A percentile compares a stretch with the other conserved stretches of the same genome.
phyloP scores from a whole-genome alignment of 2,329 filamentous ascomycete species.

The Penicillium sp. region DNA sequence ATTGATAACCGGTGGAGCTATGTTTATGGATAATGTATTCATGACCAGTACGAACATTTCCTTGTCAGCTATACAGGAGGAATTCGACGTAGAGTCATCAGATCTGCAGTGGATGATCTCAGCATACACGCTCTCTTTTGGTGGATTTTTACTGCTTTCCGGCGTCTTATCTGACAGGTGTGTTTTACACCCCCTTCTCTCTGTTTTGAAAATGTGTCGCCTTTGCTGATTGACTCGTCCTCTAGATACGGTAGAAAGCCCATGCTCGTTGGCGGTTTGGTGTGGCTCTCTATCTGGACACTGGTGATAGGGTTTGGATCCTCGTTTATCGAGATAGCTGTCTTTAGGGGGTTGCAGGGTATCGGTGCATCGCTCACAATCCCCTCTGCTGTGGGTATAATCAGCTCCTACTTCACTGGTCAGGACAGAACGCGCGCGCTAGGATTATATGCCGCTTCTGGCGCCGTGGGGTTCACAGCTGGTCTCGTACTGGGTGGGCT shows the following conservation, averaged over 20 bases:
- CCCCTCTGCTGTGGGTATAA: slow-evolving; percentile 46
- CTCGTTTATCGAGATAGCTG: slow-evolving; percentile 37
- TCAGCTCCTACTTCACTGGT: slow-evolving; percentile 39
- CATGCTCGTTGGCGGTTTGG: slow-evolving; percentile 37
- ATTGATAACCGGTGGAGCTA: slow-evolving; percentile 40
- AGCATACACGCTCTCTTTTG: slow-evolving; percentile 40
- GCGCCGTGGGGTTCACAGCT: slow-evolving; percentile 39
- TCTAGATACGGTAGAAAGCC: slow-evolving; percentile 34
- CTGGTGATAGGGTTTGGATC: slow-evolving; percentile 37
- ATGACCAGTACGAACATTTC: slow-evolving; percentile 43
- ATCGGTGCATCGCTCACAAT: slow-evolving; percentile 46
- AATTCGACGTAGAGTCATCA: slow-evolving; percentile 31
- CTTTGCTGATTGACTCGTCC: background rate
- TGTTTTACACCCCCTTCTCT: slow-evolving; percentile 1
- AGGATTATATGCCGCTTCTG: slow-evolving; percentile 38
- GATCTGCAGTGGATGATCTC: slow-evolving; percentile 42
- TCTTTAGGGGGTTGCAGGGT: slow-evolving; percentile 45
- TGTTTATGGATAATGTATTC: slow-evolving; percentile 44
- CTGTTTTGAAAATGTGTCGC: background rate
- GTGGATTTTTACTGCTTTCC: slow-evolving; percentile 31
- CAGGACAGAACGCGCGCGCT: slow-evolving; percentile 36
- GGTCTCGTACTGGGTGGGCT: slow-evolving; percentile 39
- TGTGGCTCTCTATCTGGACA: slow-evolving; percentile 34
- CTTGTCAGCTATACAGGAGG: slow-evolving; percentile 38
- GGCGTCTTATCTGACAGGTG: slow-evolving; percentile 34